Percentiles rank a stretch among this genome's conserved stretches.
phyloP scores from a whole-genome alignment of 176 grass and related monocot genomes.

The Aegilops longissima region DNA sequence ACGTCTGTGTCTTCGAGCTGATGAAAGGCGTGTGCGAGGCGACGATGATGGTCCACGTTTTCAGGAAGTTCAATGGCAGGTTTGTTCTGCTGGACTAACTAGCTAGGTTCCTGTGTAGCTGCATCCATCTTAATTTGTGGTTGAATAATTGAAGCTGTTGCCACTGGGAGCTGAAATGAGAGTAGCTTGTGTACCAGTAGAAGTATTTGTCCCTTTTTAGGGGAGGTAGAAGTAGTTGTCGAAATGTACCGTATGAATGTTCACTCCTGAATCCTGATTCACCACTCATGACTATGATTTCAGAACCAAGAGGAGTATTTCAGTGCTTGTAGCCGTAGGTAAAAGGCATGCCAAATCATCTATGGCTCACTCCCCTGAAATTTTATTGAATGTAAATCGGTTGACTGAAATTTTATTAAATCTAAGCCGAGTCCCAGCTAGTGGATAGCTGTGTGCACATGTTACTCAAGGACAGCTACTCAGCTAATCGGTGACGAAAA shows the following conservation, averaged over 20 bases:
- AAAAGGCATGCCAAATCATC: background rate
- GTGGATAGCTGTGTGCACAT: no score
- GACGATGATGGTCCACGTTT: constrained; percentile 27
- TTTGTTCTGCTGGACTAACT: background rate
- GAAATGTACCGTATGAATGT: background rate
- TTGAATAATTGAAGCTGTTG: background rate
- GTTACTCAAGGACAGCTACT: background rate
- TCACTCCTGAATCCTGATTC: background rate
- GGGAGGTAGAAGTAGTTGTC: background rate
- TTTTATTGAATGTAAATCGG: no score
- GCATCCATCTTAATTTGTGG: background rate
- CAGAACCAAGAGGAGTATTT: background rate
- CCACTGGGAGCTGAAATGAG: background rate
- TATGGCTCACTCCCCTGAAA: background rate
- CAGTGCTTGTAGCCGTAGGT: background rate
- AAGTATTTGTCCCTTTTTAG: background rate
- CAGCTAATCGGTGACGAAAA: background rate
- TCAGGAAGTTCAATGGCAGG: background rate
- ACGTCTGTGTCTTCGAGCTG: constrained; percentile 46
- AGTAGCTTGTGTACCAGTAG: background rate
- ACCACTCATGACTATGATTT: background rate
- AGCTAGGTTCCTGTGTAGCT: background rate
- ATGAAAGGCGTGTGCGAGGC: background rate
- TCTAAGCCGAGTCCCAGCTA: no score
- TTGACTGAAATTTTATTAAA: no score